These are phyloP conservation scores for Mucor ambiguus DNA, from an alignment of 371 early-diverging fungal species.

Conservation along the genomic window DNA sequence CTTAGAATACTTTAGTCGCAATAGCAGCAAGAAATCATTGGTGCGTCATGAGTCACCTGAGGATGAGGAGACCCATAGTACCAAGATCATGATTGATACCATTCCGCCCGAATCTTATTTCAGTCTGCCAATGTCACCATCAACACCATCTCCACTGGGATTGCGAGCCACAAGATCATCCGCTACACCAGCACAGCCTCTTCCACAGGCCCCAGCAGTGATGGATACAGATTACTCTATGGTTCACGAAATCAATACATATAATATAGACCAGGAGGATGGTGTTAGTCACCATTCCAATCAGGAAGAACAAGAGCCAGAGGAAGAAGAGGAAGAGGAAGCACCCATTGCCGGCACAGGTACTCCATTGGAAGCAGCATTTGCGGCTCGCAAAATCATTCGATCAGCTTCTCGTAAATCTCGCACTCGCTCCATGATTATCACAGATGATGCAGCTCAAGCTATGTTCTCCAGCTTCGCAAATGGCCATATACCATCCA, in stretches of 20 bases:
- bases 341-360: neutral
- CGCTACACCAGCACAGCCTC: neutral
- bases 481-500: neutral
- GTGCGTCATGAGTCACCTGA: neutral
- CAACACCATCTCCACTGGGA: slow-evolving; percentile 5
- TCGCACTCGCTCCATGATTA: slow-evolving; percentile 27
- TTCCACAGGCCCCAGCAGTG: neutral
- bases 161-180: neutral
- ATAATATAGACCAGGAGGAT: neutral
- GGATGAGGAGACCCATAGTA: slow-evolving; percentile 13
- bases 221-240: slow-evolving; percentile 4
- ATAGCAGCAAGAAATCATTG: slow-evolving; percentile 12
- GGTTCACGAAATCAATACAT: slow-evolving; percentile 7
- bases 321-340: slow-evolving; percentile 5
- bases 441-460: slow-evolving; percentile 18
- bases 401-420: slow-evolving; percentile 32
- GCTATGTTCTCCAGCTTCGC: slow-evolving; percentile 10
- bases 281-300: neutral
- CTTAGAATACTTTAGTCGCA: slow-evolving; percentile 6
- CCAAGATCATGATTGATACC: slow-evolving; percentile 23
- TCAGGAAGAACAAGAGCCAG: neutral
- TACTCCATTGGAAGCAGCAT: slow-evolving; percentile 10
- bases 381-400: slow-evolving; percentile 24
- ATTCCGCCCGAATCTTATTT: slow-evolving; percentile 18
- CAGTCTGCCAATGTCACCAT: slow-evolving; percentile 13